Base-by-base conservation (phyloP, 1,139 yeast species). In the Nakaseomyces kungkrabaensis region DNA sequence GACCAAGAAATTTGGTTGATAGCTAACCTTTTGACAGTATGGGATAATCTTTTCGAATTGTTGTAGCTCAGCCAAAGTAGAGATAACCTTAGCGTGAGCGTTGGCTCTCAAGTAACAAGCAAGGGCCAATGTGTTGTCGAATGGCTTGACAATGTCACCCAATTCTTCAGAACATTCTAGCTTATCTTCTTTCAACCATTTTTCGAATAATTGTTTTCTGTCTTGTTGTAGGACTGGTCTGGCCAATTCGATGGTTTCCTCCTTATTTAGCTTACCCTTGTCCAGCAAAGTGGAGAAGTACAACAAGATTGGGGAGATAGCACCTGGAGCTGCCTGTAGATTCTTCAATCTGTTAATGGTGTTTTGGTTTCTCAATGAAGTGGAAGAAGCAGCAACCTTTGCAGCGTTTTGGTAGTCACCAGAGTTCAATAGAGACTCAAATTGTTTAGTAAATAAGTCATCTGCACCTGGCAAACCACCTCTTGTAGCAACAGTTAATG, bases 391-490 rank as follows among this genome's bases (percentile, higher is more conserved):
- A 45, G 98, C 98, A 52, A 92, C 88, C 71, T 88, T 89, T 45
- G 97, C 98, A 49, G 98, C 98, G 62, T 83, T 84, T 52, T 82
- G 75, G 65, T 89, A 92, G 66, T 89, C 95, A 57, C 97, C 97
- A 61, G 82, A 81, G 60, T 81, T 79, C 63, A 94, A 76, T 61
- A 84, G 78, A 63, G 80, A 82, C 66, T 89, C 95, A 71, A 94
- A 94, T 70, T 90, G 97, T 70, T 90, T 96, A 52, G 78, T 74
- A 70, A 94, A 90, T 56, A 94, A 76, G 62, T 82, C 83, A 67
- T 92, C 98, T 45, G 97, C 98, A 56, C 98, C 99, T 46, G 96
- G 94, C 67, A 94, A 79, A 1, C 96, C 96, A 63, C 97, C 97
- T 70, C 97, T 85, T 8, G 96, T 81, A 24, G 97, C 95, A 57